Evolutionary conservation across 176 grass and related monocot species (phyloP), one percentile per base, ranked within the genome.

Genomic region (Secale cereale): DNA sequence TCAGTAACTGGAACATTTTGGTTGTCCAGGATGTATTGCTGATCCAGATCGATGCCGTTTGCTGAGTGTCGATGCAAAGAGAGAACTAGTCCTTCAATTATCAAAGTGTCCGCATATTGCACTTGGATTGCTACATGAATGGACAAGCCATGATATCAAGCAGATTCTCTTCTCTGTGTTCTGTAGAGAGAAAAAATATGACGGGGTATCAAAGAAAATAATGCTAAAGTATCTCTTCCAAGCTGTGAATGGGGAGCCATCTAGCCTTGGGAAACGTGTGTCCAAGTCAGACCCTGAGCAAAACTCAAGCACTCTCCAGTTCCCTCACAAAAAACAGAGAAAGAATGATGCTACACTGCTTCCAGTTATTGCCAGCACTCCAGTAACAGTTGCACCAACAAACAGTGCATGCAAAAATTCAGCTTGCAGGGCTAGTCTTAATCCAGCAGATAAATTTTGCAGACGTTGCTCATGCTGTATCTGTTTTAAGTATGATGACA

Each of bases 381-480:
- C 78, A 59, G 39, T 36, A 70, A 69, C 14, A 65, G 86, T n/a
- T 74, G 60, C 52, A 80, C 39, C 70, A 39, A 27, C 35, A 60
- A 56, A 56, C 54, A 89, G 83, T 78, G 76, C 74, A 54, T 97
- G 89, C 83, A 78, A 81, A 78, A 97, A 97, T 81, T 87, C 70
- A 81, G 85, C 89, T 45, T 93, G 94, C 86, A 90, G 70, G 65
- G 85, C 87, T 69, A 82, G 63, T 48, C 88, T 93, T 66, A 86
- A 76, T 57, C 82, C 36, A 57, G 68, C 62, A 37, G 92, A 91
- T 61, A 22, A 71, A 77, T 86, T 91, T 80, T 91, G 92, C 74
- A 94, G 83, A 74, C 60, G 75, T 41, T 94, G 92, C 70, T 91
- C 78, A 31, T 94, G 92, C 46, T 86, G 89, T 64, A 88, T 94